Evolutionary conservation across 73 alveolate genomes (phyloP).

Genomic region (Tetrahymena elliotti): DNA sequence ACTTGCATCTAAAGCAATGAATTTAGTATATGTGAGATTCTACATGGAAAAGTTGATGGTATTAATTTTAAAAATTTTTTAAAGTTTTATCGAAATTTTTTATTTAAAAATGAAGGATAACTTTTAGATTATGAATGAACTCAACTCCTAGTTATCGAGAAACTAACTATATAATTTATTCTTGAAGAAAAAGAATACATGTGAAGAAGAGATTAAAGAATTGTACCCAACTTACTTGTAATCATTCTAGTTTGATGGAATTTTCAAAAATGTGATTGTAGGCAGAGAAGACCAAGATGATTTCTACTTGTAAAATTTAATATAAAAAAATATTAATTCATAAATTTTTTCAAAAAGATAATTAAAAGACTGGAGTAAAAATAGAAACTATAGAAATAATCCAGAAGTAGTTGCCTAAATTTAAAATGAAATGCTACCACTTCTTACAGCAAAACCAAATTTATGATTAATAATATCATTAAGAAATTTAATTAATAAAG

Average conservation of each 20-base stretch:
- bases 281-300: neutral
- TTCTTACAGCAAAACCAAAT: neutral
- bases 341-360: neutral
- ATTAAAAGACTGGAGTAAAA: neutral
- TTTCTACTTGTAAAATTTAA: neutral
- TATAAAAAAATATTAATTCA: neutral
- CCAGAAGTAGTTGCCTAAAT: neutral
- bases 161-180: neutral
- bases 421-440: neutral
- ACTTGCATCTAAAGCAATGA: neutral
- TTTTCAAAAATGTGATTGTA: neutral
- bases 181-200: neutral
- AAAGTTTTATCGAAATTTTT: no score
- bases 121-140: neutral
- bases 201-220: neutral
- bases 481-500: no score
- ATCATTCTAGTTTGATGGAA: neutral
- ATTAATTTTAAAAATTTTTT: neutral
- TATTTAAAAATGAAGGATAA: neutral
- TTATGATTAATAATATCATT: neutral
- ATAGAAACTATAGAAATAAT: neutral
- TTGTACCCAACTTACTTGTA: neutral
- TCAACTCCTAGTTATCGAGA: neutral
- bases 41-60: neutral
- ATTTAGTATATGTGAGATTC: neutral